These are phyloP conservation scores for Mycena latifolia DNA, from an alignment of 768 basidiomycete genomes.

Conservation along the genomic window DNA sequence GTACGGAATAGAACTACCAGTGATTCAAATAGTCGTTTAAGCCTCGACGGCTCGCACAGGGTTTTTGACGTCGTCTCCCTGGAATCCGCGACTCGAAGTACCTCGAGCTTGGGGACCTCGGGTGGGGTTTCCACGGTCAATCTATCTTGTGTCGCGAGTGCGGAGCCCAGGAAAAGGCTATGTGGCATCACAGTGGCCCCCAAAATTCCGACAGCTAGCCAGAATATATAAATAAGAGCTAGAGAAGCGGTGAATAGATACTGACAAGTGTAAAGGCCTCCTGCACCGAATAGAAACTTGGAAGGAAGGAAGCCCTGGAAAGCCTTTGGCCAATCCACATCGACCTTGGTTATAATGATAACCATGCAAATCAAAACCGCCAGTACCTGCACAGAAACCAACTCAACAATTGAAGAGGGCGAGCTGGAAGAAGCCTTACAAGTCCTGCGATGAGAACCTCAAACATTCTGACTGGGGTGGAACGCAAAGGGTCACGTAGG, in stretches of 20 bases:
- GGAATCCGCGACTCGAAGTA: conserved; percentile 34
- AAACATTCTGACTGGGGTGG: conserved; percentile 75
- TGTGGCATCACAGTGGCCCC: conserved; percentile 96
- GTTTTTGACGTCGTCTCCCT: conserved; percentile 29
- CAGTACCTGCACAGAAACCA: conserved; percentile 60
- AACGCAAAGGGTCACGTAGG: conserved; percentile 76
- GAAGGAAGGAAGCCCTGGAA: conserved; percentile 86
- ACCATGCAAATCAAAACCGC: conserved; percentile 84
- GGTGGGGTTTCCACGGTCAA: conserved; percentile 51
- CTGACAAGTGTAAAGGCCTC: conserved; percentile 76
- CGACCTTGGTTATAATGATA: conserved; percentile 78
- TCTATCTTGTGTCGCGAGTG: conserved; percentile 87
- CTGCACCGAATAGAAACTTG: conserved; percentile 65
- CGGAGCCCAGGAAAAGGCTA: conserved; percentile 90
- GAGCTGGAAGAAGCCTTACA: conserved; percentile 54
- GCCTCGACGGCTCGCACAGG: conserved; percentile 1
- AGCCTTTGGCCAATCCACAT: conserved; percentile 78
- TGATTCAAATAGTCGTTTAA: conserved; percentile 39
- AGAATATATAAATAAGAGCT: background rate
- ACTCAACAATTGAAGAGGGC: background rate
- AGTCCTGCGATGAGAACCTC: conserved; percentile 73
- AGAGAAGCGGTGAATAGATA: conserved; percentile 13
- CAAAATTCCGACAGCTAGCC: conserved; percentile 67
- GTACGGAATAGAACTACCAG: conserved; percentile 51
- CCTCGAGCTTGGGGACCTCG: conserved; percentile 35